A percentile compares a stretch with the other conserved stretches of the same genome.
phyloP scores from a whole-genome alignment of 2,329 filamentous ascomycete genomes.

The Sclerotiophoma versabilis region DNA sequence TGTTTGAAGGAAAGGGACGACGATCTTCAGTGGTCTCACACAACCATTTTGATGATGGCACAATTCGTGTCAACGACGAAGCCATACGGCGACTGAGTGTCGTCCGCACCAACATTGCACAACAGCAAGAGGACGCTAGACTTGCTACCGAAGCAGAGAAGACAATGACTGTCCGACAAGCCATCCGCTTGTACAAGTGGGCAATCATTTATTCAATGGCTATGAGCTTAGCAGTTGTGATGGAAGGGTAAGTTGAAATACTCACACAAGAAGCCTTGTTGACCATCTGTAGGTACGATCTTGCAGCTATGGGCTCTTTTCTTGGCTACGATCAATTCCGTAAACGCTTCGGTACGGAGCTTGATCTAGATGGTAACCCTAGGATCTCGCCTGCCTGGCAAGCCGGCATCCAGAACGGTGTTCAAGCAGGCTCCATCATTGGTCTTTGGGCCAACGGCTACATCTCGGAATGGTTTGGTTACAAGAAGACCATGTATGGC shows the following conservation, averaged over 20 bases:
- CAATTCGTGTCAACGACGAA: slow-evolving; percentile 13
- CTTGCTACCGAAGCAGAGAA: slow-evolving; percentile 16
- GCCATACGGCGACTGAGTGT: slow-evolving; percentile 18
- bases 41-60: slow-evolving; percentile 9
- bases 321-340: slow-evolving; percentile 58
- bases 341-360: slow-evolving; percentile 45
- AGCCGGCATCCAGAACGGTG: slow-evolving; percentile 22
- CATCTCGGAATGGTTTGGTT: slow-evolving; percentile 20
- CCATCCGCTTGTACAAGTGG: slow-evolving; percentile 70
- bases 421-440: slow-evolving; percentile 19
- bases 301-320: slow-evolving; percentile 79
- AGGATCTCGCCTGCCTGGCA: slow-evolving; percentile 24
- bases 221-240: slow-evolving; percentile 83
- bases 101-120: slow-evolving; percentile 8
- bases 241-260: slow-evolving; percentile 74
- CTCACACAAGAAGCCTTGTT: not conserved
- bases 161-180: slow-evolving; percentile 20
- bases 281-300: slow-evolving; percentile 57
- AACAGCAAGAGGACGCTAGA: slow-evolving; percentile 18
- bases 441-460: slow-evolving; percentile 37
- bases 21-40: slow-evolving; percentile 11
- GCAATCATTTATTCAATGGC: slow-evolving; percentile 80
- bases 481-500: slow-evolving; percentile 24
- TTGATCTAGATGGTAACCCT: slow-evolving; percentile 14
- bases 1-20: slow-evolving; percentile 10